These are phyloP conservation scores for Tieghemiomyces parasiticus DNA, from an alignment of 192 early-diverging fungal species.

Conservation along the genomic window DNA sequence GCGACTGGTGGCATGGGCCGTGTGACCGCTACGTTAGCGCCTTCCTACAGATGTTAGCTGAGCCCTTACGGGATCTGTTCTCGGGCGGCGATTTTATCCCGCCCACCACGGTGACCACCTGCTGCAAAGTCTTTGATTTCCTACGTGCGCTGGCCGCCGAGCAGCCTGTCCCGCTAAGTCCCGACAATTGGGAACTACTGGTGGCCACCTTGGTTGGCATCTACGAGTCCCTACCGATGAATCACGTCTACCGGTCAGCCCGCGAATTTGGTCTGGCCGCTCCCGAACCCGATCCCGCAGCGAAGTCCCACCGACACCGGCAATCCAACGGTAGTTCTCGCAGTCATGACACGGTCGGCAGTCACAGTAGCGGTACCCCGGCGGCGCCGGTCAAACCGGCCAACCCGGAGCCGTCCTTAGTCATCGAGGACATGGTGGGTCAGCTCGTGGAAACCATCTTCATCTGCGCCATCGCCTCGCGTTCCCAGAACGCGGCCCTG, in stretches of 20 bases:
- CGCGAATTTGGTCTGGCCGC: too few relatives aligned
- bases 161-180: neutral
- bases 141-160: neutral
- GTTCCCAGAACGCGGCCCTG: constrained; percentile 2
- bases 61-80: neutral
- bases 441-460: constrained; percentile 1
- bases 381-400: too few relatives aligned
- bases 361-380: too few relatives aligned
- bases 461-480: neutral
- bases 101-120: neutral
- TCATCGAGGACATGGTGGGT: constrained; percentile 3
- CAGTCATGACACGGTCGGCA: too few relatives aligned
- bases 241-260: neutral
- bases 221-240: neutral
- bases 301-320: too few relatives aligned
- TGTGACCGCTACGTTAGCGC: neutral
- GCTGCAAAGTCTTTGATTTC: neutral
- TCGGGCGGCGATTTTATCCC: neutral
- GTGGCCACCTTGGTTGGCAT: neutral
- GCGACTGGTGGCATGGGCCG: neutral
- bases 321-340: too few relatives aligned
- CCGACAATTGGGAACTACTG: neutral
- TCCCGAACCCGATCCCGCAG: too few relatives aligned
- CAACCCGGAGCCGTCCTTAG: neutral
- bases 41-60: neutral